Percentiles rank a stretch among this genome's conserved stretches.
Conservation (phyloP, 2,329 filamentous ascomycete species). For the Celoporthe dispersa region DNA sequence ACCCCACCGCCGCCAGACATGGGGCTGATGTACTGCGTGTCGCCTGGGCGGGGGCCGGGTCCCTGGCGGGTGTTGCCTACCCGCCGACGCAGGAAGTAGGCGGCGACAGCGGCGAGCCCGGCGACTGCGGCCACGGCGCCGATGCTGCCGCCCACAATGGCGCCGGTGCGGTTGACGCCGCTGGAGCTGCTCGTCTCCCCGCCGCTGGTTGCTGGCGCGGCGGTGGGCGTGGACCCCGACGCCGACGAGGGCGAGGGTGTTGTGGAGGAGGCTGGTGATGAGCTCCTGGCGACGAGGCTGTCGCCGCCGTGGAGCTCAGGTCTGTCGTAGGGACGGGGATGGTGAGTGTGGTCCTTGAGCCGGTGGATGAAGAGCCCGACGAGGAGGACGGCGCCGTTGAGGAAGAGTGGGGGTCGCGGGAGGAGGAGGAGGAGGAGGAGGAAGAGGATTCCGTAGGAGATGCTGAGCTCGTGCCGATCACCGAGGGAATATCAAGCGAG, state of each 20-base stretch:
- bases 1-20: slow-evolving; percentile 38
- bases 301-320: slow-evolving; percentile 11
- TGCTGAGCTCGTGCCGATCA: slow-evolving; percentile 40
- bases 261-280: neutral
- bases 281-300: neutral
- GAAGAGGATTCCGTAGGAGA: slow-evolving; percentile 31
- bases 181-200: slow-evolving; percentile 19
- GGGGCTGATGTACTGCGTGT: slow-evolving; percentile 47
- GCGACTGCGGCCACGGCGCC: slow-evolving; percentile 54
- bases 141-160: slow-evolving; percentile 59
- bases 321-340: slow-evolving; percentile 28
- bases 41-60: slow-evolving; percentile 43
- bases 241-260: slow-evolving; percentile 24
- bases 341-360: slow-evolving; percentile 21
- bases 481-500: slow-evolving; percentile 47
- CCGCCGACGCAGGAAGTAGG: slow-evolving; percentile 50
- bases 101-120: slow-evolving; percentile 45
- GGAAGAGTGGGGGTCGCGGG: slow-evolving; percentile 19
- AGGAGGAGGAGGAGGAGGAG: slow-evolving; percentile 12
- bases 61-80: slow-evolving; percentile 48
- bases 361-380: slow-evolving; percentile 17
- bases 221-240: slow-evolving; percentile 27
- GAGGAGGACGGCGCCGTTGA: slow-evolving; percentile 30
- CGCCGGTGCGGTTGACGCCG: slow-evolving; percentile 44
- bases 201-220: slow-evolving; percentile 26